phyloP scores from a whole-genome alignment of 2,329 filamentous ascomycete species.

The Pyrenophora graminea region DNA sequence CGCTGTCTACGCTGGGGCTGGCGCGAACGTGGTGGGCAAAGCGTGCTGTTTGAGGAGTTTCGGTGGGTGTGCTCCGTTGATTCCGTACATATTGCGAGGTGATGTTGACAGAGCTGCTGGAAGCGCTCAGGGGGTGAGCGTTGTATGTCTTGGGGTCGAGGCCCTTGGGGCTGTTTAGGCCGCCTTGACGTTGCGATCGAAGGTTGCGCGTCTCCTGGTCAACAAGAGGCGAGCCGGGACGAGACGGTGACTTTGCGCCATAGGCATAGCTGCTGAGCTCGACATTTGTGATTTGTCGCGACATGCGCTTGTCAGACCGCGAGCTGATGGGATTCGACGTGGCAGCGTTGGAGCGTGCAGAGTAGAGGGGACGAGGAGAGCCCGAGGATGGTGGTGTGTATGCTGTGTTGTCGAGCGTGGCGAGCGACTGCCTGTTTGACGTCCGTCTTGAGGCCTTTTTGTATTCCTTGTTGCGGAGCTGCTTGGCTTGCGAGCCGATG shows the following conservation, averaged over 20 bases:
- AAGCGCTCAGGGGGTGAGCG: constrained; percentile 58
- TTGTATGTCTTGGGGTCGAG: constrained; percentile 59
- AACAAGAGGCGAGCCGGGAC: constrained; percentile 72
- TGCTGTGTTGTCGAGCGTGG: constrained; percentile 70
- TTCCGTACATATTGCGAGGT: constrained; percentile 52
- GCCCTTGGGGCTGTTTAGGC: constrained; percentile 61
- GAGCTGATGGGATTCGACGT: constrained; percentile 35
- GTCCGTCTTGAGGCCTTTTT: constrained; percentile 66
- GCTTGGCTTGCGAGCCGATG: constrained; percentile 61
- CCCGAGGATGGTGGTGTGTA: constrained; percentile 66
- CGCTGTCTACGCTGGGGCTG: constrained; percentile 82
- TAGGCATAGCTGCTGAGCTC: constrained; percentile 51
- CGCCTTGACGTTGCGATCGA: constrained; percentile 63
- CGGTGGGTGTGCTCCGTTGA: constrained; percentile 60
- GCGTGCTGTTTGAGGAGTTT: constrained; percentile 64
- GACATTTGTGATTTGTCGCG: constrained; percentile 49
- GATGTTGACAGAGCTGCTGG: constrained; percentile 52
- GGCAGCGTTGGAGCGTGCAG: constrained; percentile 54
- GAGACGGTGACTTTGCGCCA: constrained; percentile 62
- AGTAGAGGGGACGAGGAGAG: constrained; percentile 66
- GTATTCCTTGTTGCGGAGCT: constrained; percentile 55
- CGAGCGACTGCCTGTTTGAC: constrained; percentile 81
- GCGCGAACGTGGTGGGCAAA: constrained; percentile 74
- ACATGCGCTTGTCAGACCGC: constrained; percentile 55
- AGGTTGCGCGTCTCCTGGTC: constrained; percentile 59